Percentiles rank a stretch among this genome's conserved stretches.
Conservation (phyloP, 2,329 filamentous ascomycete species). For the Ophiostoma australiae region DNA sequence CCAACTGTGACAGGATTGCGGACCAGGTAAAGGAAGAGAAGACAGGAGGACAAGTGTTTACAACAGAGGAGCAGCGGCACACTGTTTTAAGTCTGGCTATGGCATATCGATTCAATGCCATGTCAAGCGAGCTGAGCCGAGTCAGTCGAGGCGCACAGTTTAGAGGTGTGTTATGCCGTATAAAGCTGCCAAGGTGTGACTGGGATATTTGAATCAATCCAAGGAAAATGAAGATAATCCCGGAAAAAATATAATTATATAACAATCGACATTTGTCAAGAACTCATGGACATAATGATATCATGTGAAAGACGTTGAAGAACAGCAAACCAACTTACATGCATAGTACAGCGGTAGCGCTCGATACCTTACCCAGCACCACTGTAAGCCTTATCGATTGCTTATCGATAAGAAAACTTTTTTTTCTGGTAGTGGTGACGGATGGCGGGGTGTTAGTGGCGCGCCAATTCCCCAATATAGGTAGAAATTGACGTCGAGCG, state of each 20-base stretch:
- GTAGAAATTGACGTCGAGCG: background rate
- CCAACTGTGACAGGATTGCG: background rate
- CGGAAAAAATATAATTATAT: background rate
- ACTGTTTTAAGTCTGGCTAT: too few species aligned
- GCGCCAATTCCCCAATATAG: background rate
- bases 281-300: background rate
- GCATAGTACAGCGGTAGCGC: background rate
- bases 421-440: conserved; percentile 11
- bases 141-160: background rate
- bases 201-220: background rate
- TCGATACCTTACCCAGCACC: background rate
- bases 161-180: background rate
- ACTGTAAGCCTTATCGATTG: background rate
- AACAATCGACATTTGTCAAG: background rate
- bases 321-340: background rate
- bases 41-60: background rate
- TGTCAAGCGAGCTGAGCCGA: background rate
- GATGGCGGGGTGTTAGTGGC: conserved; percentile 18
- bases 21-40: background rate
- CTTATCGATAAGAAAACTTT: conserved; percentile 26
- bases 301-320: background rate
- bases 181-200: background rate
- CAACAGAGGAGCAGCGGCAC: too few species aligned
- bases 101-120: background rate
- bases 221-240: background rate